Percentiles rank a stretch among this genome's conserved stretches.
Evolutionary conservation across 805 yeast genomes (phyloP).

Genomic region (Crinitomyces ghanaensis): DNA sequence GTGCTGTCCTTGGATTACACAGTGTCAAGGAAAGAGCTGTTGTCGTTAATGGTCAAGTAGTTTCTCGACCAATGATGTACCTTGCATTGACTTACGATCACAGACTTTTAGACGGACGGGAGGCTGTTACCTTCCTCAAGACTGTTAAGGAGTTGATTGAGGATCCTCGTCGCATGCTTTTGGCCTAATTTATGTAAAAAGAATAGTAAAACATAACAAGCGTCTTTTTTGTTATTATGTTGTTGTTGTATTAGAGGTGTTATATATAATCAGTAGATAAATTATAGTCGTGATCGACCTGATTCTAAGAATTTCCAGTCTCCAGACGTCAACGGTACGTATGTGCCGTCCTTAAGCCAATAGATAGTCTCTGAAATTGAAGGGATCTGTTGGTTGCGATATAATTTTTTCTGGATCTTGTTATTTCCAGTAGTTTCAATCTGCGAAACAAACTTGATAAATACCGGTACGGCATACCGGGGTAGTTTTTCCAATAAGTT

Average conservation of each 20-base stretch:
- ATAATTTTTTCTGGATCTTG: slow-evolving; percentile 67
- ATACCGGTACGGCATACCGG: slow-evolving; percentile 75
- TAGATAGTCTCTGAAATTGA: slow-evolving; percentile 42
- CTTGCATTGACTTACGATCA: slow-evolving; percentile 97
- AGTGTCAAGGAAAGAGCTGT: slow-evolving; percentile 98
- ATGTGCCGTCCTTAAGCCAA: slow-evolving; percentile 51
- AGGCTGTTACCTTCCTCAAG: slow-evolving; percentile 94
- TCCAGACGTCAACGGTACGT: slow-evolving; percentile 42
- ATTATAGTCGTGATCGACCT: slow-evolving; percentile 22
- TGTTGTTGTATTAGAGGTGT: no score
- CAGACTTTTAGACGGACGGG: slow-evolving; percentile 96
- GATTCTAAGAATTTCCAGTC: slow-evolving; percentile 38
- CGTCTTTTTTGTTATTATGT: slow-evolving; percentile 1
- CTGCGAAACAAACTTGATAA: slow-evolving; percentile 52
- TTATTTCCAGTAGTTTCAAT: slow-evolving; percentile 70
- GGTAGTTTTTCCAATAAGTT: slow-evolving; percentile 44
- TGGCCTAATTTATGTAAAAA: slow-evolving; percentile 28
- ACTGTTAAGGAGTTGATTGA: slow-evolving; percentile 94
- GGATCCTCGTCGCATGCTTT: slow-evolving; percentile 97
- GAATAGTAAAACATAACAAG: not conserved
- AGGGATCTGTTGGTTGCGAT: slow-evolving; percentile 28
- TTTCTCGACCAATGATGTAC: slow-evolving; percentile 99
- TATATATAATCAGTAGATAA: no score
- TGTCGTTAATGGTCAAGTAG: slow-evolving; percentile 90
- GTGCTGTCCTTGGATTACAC: slow-evolving; percentile 94